These are phyloP conservation scores for Solanum chacoense DNA, from an alignment of 305 asterid genomes.

Conservation along the genomic window DNA sequence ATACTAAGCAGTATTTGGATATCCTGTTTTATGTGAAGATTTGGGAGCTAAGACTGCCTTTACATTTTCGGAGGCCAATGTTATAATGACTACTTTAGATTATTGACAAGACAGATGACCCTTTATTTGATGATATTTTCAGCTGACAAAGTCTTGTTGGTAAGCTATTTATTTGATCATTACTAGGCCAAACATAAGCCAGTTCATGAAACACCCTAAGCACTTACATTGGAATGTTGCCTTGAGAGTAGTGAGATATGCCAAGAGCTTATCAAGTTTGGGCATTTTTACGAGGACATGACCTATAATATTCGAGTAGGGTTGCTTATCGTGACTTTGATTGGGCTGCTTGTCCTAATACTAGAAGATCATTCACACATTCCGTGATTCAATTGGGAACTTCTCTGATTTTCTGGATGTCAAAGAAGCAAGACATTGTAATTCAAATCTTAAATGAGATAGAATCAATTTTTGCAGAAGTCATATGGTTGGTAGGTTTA, in stretches of 20 bases:
- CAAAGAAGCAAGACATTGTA: neutral
- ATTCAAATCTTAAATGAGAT: too few species aligned
- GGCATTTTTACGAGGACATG: neutral
- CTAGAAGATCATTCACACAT: neutral
- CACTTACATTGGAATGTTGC: neutral
- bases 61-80: too few species aligned
- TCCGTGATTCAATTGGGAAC: neutral
- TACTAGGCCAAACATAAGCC: too few species aligned
- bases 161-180: too few species aligned
- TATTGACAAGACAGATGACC: too few species aligned
- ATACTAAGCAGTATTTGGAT: neutral
- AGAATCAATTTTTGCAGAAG: too few species aligned
- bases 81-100: too few species aligned
- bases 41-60: neutral
- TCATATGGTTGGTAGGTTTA: neutral
- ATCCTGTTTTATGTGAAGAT: neutral
- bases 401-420: neutral
- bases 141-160: too few species aligned
- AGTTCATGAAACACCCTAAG: too few species aligned
- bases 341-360: neutral
- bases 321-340: neutral
- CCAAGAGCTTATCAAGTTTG: neutral
- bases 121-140: too few species aligned
- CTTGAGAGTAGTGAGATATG: neutral
- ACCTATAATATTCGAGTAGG: neutral